Conservation (phyloP, 352 stramenopile genomes). For the Globisporangium spiculum region DNA sequence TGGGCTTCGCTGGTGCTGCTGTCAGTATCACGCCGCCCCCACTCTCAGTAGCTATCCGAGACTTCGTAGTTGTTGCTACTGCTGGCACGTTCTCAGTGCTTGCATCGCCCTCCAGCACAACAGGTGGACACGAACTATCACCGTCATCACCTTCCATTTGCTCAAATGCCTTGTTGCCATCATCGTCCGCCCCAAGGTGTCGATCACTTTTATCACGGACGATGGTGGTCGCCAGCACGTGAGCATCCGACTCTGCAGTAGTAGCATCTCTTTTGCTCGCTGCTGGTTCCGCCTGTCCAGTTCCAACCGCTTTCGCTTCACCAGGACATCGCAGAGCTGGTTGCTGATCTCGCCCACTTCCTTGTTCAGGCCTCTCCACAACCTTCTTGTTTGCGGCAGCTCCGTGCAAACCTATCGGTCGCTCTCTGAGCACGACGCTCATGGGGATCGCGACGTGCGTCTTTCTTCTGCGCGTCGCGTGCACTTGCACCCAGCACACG, state of each 20-base stretch:
- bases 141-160: background rate
- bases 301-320: background rate
- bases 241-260: background rate
- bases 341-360: background rate
- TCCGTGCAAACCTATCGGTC: background rate
- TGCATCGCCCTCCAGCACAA: no score
- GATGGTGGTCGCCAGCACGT: background rate
- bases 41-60: background rate
- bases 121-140: background rate
- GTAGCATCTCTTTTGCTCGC: background rate
- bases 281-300: background rate
- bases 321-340: background rate
- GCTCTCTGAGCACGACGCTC: background rate
- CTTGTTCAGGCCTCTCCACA: background rate
- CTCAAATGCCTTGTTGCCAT: background rate
- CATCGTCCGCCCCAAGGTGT: background rate
- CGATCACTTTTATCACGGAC: background rate
- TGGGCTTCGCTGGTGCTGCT: background rate
- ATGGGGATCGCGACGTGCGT: conserved; percentile 65
- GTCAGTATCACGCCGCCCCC: background rate
- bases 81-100: background rate
- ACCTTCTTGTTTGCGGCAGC: background rate
- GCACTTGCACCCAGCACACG: conserved; percentile 71
- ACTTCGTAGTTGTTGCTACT: background rate
- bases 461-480: conserved; percentile 54